Conservation (phyloP, 2,329 filamentous ascomycete genomes). For the Hymenoscyphus fructigenus region DNA sequence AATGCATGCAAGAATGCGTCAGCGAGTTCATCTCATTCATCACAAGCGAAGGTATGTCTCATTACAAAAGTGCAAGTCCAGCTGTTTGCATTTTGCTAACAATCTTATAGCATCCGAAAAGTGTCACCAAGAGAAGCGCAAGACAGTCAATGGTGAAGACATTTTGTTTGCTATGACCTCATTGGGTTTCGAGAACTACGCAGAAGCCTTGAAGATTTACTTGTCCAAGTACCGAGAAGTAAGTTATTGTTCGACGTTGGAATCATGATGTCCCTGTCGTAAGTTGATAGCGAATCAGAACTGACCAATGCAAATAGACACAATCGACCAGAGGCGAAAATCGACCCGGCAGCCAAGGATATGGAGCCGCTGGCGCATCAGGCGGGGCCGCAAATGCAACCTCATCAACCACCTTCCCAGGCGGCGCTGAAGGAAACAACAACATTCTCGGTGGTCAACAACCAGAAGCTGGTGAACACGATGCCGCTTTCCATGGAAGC, state of each 20-base stretch:
- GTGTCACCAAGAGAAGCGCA: constrained; percentile 98
- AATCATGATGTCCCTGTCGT: constrained; percentile 11
- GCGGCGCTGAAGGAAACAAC: constrained; percentile 35
- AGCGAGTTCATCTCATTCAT: constrained; percentile 99
- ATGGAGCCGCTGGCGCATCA: constrained; percentile 44
- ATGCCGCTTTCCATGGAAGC: constrained; percentile 38
- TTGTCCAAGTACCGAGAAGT: constrained; percentile 97
- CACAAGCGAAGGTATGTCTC: constrained; percentile 85
- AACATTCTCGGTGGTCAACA: constrained; percentile 37
- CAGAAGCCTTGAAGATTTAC: constrained; percentile 97
- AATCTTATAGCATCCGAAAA: constrained; percentile 81
- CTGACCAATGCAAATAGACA: constrained; percentile 53
- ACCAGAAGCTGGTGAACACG: constrained; percentile 36
- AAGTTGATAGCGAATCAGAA: constrained; percentile 26
- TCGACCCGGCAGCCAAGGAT: constrained; percentile 54
- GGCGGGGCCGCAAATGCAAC: constrained; percentile 37
- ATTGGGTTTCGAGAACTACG: constrained; percentile 97
- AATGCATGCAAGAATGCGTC: constrained; percentile 99
- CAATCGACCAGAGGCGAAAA: constrained; percentile 71
- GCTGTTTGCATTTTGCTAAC: constrained; percentile 20
- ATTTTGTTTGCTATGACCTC: constrained; percentile 99
- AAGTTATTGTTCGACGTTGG: constrained; percentile 44
- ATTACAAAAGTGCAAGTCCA: neutral
- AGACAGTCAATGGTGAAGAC: constrained; percentile 98
- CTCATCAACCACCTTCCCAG: constrained; percentile 32